A percentile compares a stretch with the other conserved stretches of the same genome.
Evolutionary conservation across 2,329 filamentous ascomycete genomes (phyloP).

Genomic region (Colletotrichum magnum): DNA sequence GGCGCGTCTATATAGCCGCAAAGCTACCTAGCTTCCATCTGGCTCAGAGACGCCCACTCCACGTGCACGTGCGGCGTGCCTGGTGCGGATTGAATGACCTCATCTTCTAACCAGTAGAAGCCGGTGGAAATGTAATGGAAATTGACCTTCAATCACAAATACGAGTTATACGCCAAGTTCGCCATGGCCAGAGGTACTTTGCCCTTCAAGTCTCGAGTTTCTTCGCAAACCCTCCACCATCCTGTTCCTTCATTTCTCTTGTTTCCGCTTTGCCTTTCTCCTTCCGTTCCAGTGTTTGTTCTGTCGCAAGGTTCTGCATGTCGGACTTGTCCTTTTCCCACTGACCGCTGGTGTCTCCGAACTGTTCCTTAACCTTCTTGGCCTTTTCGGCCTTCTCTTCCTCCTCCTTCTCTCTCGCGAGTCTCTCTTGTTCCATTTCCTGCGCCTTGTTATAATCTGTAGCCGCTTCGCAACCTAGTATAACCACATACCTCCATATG

Average conservation of each 20-base stretch:
- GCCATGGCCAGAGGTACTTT: too few relatives aligned
- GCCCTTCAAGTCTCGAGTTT: too few relatives aligned
- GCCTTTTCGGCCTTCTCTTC: slow-evolving; percentile 78
- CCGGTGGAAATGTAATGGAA: too few relatives aligned
- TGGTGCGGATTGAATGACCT: too few relatives aligned
- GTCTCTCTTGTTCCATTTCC: slow-evolving; percentile 93
- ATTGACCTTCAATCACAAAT: too few relatives aligned
- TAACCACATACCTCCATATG: slow-evolving; percentile 84
- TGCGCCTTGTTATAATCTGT: slow-evolving; percentile 52
- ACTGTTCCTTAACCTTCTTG: slow-evolving; percentile 85
- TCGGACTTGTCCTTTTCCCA: slow-evolving; percentile 93
- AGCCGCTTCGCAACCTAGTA: not conserved
- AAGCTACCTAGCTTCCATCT: too few relatives aligned
- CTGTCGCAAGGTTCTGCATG: slow-evolving; percentile 77
- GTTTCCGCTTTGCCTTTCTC: slow-evolving; percentile 21
- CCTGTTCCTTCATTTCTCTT: slow-evolving; percentile 14
- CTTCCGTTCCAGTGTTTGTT: slow-evolving; percentile 61
- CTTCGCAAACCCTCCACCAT: not conserved
- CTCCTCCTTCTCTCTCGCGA: slow-evolving; percentile 85
- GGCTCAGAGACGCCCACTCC: too few relatives aligned
- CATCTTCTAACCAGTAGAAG: too few relatives aligned
- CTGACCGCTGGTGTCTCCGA: slow-evolving; percentile 81
- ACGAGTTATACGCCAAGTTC: too few relatives aligned
- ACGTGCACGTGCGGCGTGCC: too few relatives aligned
- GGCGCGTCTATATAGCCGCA: too few relatives aligned